A percentile compares a stretch with the other conserved stretches of the same genome.
Evolutionary conservation across 2,329 filamentous ascomycete species (phyloP).

Genomic region (Chaetomiaceae sp.): DNA sequence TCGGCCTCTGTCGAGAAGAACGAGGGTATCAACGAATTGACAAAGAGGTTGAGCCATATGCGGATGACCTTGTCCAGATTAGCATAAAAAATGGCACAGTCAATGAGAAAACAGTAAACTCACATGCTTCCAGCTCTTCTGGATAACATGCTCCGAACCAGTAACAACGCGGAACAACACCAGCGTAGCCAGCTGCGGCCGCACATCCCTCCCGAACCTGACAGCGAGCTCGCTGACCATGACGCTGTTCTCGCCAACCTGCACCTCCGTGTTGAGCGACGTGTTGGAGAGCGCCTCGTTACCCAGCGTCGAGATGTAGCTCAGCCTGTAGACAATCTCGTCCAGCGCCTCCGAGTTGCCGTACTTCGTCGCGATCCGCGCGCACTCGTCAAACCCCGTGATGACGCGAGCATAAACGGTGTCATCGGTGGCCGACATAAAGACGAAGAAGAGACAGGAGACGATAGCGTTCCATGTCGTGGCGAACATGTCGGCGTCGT

Average conservation of each 20-base stretch:
- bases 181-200: slow-evolving; percentile 87
- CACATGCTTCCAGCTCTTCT: slow-evolving; percentile 73
- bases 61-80: slow-evolving; percentile 65
- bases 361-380: slow-evolving; percentile 84
- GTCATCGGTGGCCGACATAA: slow-evolving; percentile 97
- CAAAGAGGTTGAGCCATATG: slow-evolving; percentile 92
- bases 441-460: slow-evolving; percentile 93
- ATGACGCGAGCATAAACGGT: slow-evolving; percentile 91
- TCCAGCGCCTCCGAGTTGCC: slow-evolving; percentile 81
- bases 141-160: slow-evolving; percentile 74
- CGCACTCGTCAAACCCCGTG: slow-evolving; percentile 92
- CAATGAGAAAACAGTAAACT: slow-evolving; percentile 38
- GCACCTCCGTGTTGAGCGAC: slow-evolving; percentile 88
- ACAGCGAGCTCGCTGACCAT: slow-evolving; percentile 99
- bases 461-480: slow-evolving; percentile 94
- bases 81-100: background rate
- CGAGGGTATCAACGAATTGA: slow-evolving; percentile 86
- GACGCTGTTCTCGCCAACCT: slow-evolving; percentile 83
- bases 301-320: slow-evolving; percentile 84
- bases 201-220: slow-evolving; percentile 88
- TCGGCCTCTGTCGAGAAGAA: slow-evolving; percentile 64
- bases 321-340: slow-evolving; percentile 84
- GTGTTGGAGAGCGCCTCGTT: slow-evolving; percentile 75
- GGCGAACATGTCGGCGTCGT: slow-evolving; percentile 95
- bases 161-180: slow-evolving; percentile 92